These are phyloP conservation scores for Leptographium wingfieldii DNA, from an alignment of 2,329 filamentous ascomycete species.

Conservation along the genomic window DNA sequence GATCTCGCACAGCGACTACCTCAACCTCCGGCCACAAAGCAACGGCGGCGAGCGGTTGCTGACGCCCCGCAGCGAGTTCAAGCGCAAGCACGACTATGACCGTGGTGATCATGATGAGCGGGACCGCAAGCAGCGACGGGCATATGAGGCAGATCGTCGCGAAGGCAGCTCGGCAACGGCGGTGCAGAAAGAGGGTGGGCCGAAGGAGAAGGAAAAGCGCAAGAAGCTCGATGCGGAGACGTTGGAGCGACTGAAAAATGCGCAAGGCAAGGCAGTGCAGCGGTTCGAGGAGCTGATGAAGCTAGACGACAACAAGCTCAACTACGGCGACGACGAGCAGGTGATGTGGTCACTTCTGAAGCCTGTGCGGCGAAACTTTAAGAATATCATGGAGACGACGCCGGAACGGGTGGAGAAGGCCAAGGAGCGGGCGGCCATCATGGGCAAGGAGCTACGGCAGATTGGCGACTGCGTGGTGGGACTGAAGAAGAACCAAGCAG, in stretches of 20 bases:
- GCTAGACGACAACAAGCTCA: conserved; percentile 22
- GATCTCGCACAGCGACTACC: conserved; percentile 18
- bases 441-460: conserved; percentile 23
- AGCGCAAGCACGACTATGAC: conserved; percentile 47
- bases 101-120: conserved; percentile 39
- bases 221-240: conserved; percentile 23
- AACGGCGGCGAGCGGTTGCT: conserved; percentile 30
- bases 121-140: conserved; percentile 33
- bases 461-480: conserved; percentile 23
- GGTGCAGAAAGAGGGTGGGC: conserved; percentile 17
- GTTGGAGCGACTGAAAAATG: conserved; percentile 22
- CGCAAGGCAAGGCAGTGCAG: conserved; percentile 21
- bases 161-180: conserved; percentile 20
- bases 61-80: conserved; percentile 38
- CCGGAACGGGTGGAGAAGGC: conserved; percentile 18
- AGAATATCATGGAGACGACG: conserved; percentile 23
- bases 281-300: conserved; percentile 25
- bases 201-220: conserved; percentile 27
- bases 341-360: conserved; percentile 26
- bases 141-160: conserved; percentile 28
- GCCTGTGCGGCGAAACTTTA: conserved; percentile 23
- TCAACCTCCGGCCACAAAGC: conserved; percentile 12
- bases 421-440: conserved; percentile 24
- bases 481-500: conserved; percentile 19
- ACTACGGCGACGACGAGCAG: conserved; percentile 21